These are phyloP conservation scores for Saitozyma sp. DNA, from an alignment of 768 basidiomycete genomes.

Conservation along the genomic window DNA sequence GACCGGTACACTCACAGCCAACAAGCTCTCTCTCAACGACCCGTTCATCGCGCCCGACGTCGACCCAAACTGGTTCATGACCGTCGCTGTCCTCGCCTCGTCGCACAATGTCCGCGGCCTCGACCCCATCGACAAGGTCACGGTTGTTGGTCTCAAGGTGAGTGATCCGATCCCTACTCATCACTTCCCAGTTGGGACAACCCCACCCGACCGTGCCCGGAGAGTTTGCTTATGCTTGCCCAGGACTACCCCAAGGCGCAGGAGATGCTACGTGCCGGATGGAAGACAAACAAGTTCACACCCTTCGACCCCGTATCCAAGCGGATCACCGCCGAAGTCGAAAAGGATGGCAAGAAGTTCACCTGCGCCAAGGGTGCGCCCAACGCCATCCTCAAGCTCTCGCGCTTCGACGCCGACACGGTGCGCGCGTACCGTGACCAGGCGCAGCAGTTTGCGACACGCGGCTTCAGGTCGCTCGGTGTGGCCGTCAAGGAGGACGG, in stretches of 20 bases:
- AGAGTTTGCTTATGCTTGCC: not conserved
- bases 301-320: constrained; percentile 61
- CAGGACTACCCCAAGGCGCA: constrained; percentile 57
- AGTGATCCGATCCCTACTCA: not conserved
- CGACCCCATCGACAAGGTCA: constrained; percentile 60
- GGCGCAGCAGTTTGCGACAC: constrained; percentile 55
- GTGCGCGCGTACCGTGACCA: constrained; percentile 52
- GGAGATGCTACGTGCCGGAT: constrained; percentile 56
- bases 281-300: constrained; percentile 57
- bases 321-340: constrained; percentile 59
- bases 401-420: constrained; percentile 50
- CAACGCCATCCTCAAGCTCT: constrained; percentile 57
- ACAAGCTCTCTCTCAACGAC: constrained; percentile 58
- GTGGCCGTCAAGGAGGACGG: constrained; percentile 58
- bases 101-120: constrained; percentile 58
- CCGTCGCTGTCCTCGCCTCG: constrained; percentile 57
- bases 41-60: constrained; percentile 50
- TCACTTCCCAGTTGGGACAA: not conserved
- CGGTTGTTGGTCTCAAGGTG: constrained; percentile 55
- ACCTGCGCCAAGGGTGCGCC: constrained; percentile 59
- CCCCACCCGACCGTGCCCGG: not conserved
- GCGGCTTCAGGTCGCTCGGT: constrained; percentile 58
- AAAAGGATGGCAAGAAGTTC: constrained; percentile 56
- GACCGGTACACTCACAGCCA: constrained; percentile 57
- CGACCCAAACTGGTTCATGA: constrained; percentile 52